phyloP scores from a whole-genome alignment of 805 yeast species.

The Teunomyces tritomae region DNA sequence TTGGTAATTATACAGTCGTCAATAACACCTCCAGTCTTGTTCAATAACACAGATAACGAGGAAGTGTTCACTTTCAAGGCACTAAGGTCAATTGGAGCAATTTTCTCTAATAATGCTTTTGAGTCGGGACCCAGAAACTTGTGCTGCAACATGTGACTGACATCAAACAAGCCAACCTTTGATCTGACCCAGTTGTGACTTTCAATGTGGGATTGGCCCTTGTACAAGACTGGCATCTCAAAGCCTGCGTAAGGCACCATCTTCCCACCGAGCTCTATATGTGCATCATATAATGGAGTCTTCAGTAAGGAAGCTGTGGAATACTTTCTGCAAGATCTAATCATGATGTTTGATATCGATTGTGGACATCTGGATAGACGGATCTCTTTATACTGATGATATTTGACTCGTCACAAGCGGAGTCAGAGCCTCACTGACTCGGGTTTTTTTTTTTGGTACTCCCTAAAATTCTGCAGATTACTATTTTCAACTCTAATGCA shows the following conservation, averaged over 20 bases:
- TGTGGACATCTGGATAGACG: background rate
- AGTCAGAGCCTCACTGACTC: conserved; percentile 4
- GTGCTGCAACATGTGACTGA: conserved; percentile 97
- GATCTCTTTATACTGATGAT: background rate
- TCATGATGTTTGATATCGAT: background rate
- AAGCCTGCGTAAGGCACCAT: conserved; percentile 98
- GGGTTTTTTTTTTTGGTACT: background rate
- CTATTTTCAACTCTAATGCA: background rate
- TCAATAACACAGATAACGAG: conserved; percentile 74
- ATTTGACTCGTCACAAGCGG: background rate
- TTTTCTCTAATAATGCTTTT: conserved; percentile 62
- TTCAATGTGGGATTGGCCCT: conserved; percentile 81
- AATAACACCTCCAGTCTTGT: conserved; percentile 75
- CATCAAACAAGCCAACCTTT: conserved; percentile 90
- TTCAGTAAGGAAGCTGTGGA: conserved; percentile 39
- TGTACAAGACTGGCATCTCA: conserved; percentile 89
- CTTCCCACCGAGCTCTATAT: conserved; percentile 74
- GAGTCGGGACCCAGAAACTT: conserved; percentile 67
- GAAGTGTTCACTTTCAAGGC: conserved; percentile 55
- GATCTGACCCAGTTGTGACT: conserved; percentile 93
- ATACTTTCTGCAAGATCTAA: conserved; percentile 16
- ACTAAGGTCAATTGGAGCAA: conserved; percentile 87
- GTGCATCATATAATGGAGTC: conserved; percentile 83
- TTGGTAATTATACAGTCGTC: conserved; percentile 93
- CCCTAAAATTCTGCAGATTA: background rate